Base-by-base conservation (phyloP, 371 early-diverging fungal genomes). In the Cladochytrium tenue region DNA sequence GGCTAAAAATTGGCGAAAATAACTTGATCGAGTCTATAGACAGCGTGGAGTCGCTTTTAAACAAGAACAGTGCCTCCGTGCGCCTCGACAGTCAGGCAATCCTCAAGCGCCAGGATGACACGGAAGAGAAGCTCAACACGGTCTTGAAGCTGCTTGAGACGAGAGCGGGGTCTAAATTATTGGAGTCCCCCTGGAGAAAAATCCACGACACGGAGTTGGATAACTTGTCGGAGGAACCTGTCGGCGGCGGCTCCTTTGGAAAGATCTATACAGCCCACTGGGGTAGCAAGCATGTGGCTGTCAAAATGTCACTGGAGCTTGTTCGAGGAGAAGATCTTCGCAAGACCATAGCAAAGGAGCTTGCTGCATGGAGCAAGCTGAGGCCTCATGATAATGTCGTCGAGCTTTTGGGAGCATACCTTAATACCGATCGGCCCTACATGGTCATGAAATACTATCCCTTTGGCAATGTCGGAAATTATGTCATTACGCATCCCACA, bases 231-330 rank as follows among this genome's bases (percentile, higher is more conserved):
- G 31, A 25, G 13, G 25, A 25, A 0, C 51, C 61, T 10, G 50
- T 60, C 17, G 61, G 53, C 5, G 5, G 50, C 5, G 61, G 61
- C 20, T 52, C 53, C 17, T 60, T 60, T 60, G 61, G 61, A 15
- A 51, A 50, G 26, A 51, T 60, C 13, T 60, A 60, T 51, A 4
- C 26, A 15, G 61, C 61, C 26, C 35, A 17, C 23, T 60, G 43
- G 53, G 17, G 33, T 5, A 36, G 15, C 26, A 5, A 7, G 4
- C 17, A 60, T 25, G 59, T 58, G 17, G 59, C 59, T 10, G 59
- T 58, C 13, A 58, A 58, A 27, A 15, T 15, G 59, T 25, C 36
- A 13, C 17, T 32, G 31, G 59, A 58, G 10, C 13, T 58, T 13
- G 33, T 33, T 13, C 10, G 10, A 25, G 33, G 27, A 17, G 17